Conservation (phyloP, 495 filamentous ascomycete genomes). For the Neurospora hispaniola region DNA sequence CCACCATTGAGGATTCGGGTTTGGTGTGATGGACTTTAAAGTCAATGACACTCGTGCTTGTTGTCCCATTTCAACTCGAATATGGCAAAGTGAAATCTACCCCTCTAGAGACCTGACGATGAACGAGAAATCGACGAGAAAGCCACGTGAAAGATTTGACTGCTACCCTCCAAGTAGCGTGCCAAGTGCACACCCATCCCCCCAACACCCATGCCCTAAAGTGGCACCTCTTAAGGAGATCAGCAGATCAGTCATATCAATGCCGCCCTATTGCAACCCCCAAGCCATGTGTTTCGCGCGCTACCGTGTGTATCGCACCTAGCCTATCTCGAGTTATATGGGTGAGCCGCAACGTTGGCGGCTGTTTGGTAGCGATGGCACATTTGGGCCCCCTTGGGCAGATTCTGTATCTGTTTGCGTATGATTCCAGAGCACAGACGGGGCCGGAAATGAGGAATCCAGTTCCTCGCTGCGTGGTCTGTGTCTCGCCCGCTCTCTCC, state of each 20-base stretch:
- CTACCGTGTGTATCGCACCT: background rate
- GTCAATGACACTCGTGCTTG: background rate
- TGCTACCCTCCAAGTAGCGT: background rate
- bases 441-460: background rate
- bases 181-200: background rate
- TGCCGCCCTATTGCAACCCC: background rate
- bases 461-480: background rate
- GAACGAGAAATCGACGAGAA: background rate
- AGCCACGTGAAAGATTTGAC: background rate
- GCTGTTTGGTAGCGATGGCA: background rate
- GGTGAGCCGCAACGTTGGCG: background rate
- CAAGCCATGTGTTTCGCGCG: background rate
- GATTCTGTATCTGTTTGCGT: background rate
- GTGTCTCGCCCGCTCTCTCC: background rate
- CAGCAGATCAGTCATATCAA: background rate
- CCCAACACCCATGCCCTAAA: background rate
- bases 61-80: background rate
- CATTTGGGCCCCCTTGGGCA: background rate
- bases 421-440: background rate
- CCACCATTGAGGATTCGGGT: background rate
- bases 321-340: background rate
- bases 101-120: background rate
- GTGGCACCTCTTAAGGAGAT: background rate
- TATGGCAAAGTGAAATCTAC: background rate
- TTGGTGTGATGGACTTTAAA: background rate